Evolutionary conservation across 2,329 filamentous ascomycete genomes (phyloP).

Genomic region (Pyrenochaeta sp.): DNA sequence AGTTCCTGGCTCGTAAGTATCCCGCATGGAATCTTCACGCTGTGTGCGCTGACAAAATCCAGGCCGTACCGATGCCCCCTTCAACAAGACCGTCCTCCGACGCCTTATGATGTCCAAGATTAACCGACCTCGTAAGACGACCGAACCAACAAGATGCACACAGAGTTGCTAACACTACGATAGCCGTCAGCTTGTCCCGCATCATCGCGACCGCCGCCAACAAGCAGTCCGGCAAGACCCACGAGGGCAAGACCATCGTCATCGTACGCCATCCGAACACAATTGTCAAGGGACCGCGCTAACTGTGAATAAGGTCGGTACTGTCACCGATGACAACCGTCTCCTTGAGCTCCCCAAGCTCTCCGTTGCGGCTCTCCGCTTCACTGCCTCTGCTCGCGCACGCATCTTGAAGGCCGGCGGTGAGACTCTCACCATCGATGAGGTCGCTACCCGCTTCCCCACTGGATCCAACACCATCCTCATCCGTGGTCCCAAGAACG

Average conservation of each 20-base stretch:
- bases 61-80: constrained; percentile 95
- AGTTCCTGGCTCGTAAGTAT: constrained; percentile 90
- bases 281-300: constrained; percentile 8
- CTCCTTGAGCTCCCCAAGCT: constrained; percentile 84
- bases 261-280: constrained; percentile 57
- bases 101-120: constrained; percentile 98
- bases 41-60: constrained; percentile 35
- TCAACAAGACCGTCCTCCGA: constrained; percentile 99
- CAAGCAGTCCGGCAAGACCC: constrained; percentile 59
- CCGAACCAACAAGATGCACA: constrained; percentile 2
- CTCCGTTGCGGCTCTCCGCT: constrained; percentile 90
- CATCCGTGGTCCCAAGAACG: constrained; percentile 97
- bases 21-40: constrained; percentile 10
- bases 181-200: constrained; percentile 86
- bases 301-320: constrained; percentile 66
- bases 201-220: constrained; percentile 71
- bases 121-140: constrained; percentile 70
- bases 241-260: constrained; percentile 84
- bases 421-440: constrained; percentile 94
- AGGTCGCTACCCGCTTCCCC: constrained; percentile 92
- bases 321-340: constrained; percentile 97
- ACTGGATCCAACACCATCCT: constrained; percentile 97
- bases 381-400: constrained; percentile 94
- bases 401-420: constrained; percentile 93
- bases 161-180: constrained; percentile 24